Evolutionary conservation across 2,329 filamentous ascomycete species (phyloP), one percentile per base, ranked within the genome.

Genomic region (Peltaster fructicola): DNA sequence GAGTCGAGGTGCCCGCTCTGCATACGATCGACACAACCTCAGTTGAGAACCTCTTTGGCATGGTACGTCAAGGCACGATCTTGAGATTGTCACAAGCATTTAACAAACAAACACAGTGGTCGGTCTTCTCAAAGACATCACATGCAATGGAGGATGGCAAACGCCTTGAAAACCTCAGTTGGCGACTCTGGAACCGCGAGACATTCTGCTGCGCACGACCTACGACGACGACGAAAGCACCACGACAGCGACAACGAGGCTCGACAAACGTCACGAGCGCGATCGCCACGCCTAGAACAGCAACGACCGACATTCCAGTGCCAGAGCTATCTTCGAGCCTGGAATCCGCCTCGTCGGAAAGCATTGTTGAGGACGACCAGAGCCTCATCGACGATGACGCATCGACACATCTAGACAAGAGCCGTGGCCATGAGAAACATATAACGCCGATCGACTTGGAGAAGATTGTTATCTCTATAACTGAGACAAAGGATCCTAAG

Each of bases 1-100:
- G 81, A 34, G 78, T 95, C 51, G 82, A 93, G 59, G 73, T 80
- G 36, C 79, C 75, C 48, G 76, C 85, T 40, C 84, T 98, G 51
- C 79, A 88, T 61, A 81, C 90, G 51, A 81, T 95, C 45, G 84
- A 95, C 56, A 92, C 85, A 1, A 68, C 75, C 39, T 91, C 91
- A 51, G 74, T 80, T 14, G 80, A 91, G 56, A 90, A 84, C 48
- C 69, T 95, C 25, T 90, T 88, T 57, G 84, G 79, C 60, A 90
- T 95, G 69, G 43, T 46, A 29, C 27, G 41, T 38, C 16, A 14
- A 21, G 15, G 24, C 25, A 17, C 24, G 15, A n/a, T n/a, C n/a
- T n/a, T n/a, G n/a, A n/a, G n/a, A n/a, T 14, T 12, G 12, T 13
- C 25, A 13, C 19, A 17, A 17, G 10, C 8, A 20, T 15, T 15